Base-by-base conservation (phyloP, 2,329 filamentous ascomycete species). In the Bipolaris sorokiniana region DNA sequence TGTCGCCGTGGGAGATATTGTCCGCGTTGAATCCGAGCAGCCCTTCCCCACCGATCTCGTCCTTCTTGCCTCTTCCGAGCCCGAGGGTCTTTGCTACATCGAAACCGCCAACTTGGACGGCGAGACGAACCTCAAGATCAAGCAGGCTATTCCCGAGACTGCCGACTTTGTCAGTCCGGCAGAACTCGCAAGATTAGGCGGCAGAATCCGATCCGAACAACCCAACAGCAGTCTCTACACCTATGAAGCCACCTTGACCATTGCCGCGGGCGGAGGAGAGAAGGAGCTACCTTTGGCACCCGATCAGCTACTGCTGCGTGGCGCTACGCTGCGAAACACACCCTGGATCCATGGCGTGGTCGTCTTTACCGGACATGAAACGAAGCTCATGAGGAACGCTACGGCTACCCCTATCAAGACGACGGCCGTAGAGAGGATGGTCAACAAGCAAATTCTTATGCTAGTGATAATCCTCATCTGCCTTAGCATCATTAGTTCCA, bases 221-320 rank as follows among this genome's bases (percentile, higher is more conserved):
- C 95, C 95, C 20, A 99, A 99, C 82, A 97, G 92, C 80, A 98
- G 93, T 77, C 82, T 99, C 34, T 99, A 99, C 78, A 99, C 95
- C 0, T 99, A 98, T 75, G 96, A 99, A 78, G 95, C 93, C 37
- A 97, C 94, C 1, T 77, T 99, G 75, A 98, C 93, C 0, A 90
- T 98, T 84, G 88, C 94, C 69, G 85, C 90, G 44, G 92, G 93
- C 41, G 93, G 93, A 16, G 92, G 92, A 34, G 95, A 99, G 78
- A 97, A 96, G 77, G 94, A 98, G 74, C 79, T 98, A 47, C 84
- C 96, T 1, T 79, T 99, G 52, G 90, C 90, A 64, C 95, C 95
- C 0, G 95, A 99, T 74, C 95, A 99, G 77, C 84, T 99, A 38
- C 83, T 99, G 16, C 85, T 99, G 33, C 88, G 95, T 81, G 95